Evolutionary conservation across 139 green algal genomes (phyloP).

Genomic region (Zygnema circumcarinatum): DNA sequence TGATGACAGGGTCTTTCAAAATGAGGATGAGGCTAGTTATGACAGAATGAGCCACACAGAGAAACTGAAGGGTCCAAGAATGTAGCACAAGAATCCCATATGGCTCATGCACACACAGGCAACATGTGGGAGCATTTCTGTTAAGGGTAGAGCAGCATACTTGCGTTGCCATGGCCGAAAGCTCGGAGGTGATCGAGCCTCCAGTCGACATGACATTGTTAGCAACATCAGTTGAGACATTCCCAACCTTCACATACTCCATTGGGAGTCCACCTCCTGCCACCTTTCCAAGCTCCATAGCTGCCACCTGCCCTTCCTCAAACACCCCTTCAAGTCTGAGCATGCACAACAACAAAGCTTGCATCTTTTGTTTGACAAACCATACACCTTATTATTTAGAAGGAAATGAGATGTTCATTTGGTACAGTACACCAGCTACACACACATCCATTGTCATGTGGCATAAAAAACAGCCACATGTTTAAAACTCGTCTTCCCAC

Average conservation of each 20-base stretch:
- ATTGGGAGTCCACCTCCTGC: constrained; percentile 57
- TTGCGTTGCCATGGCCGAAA: constrained; percentile 61
- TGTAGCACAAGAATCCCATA: too few species aligned
- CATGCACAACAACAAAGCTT: background rate
- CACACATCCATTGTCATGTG: too few species aligned
- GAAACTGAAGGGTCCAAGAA: too few species aligned
- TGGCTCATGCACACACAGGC: too few species aligned
- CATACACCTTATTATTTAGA: background rate
- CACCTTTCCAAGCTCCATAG: constrained; percentile 56
- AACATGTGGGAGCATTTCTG: too few species aligned
- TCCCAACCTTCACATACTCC: constrained; percentile 53
- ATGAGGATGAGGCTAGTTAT: too few species aligned
- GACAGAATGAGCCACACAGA: too few species aligned
- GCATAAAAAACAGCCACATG: too few species aligned
- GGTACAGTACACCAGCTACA: too few species aligned
- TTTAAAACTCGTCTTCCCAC: too few species aligned
- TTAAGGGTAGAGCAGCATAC: too few species aligned
- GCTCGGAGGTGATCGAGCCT: constrained; percentile 45
- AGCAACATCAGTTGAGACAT: constrained; percentile 58
- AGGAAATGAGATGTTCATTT: background rate
- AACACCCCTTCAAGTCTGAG: background rate
- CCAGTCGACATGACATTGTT: constrained; percentile 44
- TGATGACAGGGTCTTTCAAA: too few species aligned
- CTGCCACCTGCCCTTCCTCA: constrained; percentile 54
- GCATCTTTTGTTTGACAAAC: background rate